phyloP scores from a whole-genome alignment of 176 grass and related monocot species.

The Oryza nivara region DNA sequence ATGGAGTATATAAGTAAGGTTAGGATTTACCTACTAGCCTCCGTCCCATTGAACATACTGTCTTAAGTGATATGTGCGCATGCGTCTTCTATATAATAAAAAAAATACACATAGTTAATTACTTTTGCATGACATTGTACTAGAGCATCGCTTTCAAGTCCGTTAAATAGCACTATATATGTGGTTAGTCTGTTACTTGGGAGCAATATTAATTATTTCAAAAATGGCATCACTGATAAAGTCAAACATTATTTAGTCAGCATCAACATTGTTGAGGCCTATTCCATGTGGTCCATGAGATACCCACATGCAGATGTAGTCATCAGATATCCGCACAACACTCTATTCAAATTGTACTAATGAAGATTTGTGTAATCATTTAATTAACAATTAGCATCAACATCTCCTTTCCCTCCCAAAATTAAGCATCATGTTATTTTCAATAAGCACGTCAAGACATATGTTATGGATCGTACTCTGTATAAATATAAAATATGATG shows the following conservation, averaged over 20 bases:
- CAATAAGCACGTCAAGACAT: background rate
- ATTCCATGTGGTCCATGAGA: background rate
- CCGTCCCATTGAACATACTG: too few relatives aligned
- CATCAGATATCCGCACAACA: background rate
- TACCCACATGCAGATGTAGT: background rate
- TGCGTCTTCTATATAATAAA: too few relatives aligned
- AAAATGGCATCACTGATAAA: background rate
- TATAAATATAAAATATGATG: background rate
- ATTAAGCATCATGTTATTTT: background rate
- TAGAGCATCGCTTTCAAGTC: background rate
- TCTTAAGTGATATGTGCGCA: too few relatives aligned
- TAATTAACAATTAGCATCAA: background rate
- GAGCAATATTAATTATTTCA: background rate
- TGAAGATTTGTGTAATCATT: background rate
- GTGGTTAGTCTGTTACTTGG: background rate
- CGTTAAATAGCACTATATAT: background rate
- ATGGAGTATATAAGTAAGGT: too few relatives aligned
- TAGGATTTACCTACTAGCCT: too few relatives aligned
- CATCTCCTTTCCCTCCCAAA: background rate
- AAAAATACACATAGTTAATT: too few relatives aligned
- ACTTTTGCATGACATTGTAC: too few relatives aligned
- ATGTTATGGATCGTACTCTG: background rate
- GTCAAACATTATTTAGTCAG: background rate
- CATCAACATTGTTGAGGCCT: background rate
- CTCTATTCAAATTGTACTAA: background rate